These are phyloP conservation scores for Somion occarium DNA, from an alignment of 1,284 basidiomycete species.

Conservation along the genomic window DNA sequence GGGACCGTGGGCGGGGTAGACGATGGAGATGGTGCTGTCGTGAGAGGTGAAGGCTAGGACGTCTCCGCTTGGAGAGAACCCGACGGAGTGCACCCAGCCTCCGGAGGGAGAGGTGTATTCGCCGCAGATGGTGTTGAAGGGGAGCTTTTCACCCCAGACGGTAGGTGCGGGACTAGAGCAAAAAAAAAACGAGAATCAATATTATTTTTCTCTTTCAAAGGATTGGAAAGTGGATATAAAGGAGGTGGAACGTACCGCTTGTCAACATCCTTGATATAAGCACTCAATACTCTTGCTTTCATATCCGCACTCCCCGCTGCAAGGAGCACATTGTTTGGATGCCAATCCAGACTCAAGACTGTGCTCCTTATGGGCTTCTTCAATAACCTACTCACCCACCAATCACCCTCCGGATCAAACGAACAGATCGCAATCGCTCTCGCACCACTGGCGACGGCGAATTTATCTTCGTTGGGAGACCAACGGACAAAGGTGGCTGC, in stretches of 20 bases:
- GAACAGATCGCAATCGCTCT: slow-evolving; percentile 93
- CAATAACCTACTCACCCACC: slow-evolving; percentile 98
- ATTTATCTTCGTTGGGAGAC: slow-evolving; percentile 98
- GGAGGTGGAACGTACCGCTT: slow-evolving; percentile 54
- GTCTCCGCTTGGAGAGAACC: slow-evolving; percentile 94
- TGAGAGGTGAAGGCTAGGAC: slow-evolving; percentile 90
- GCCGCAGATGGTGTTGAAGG: slow-evolving; percentile 96
- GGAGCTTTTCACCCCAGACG: slow-evolving; percentile 96
- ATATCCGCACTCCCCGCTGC: slow-evolving; percentile 94
- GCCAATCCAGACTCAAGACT: slow-evolving; percentile 94
- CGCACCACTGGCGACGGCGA: slow-evolving; percentile 96
- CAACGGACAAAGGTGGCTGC: slow-evolving; percentile 95
- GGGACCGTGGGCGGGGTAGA: slow-evolving; percentile 73
- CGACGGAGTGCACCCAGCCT: slow-evolving; percentile 96
- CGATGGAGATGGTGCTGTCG: slow-evolving; percentile 86
- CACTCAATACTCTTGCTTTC: slow-evolving; percentile 97
- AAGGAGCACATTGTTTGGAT: slow-evolving; percentile 89
- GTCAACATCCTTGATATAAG: slow-evolving; percentile 94
- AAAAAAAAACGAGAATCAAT: not conserved
- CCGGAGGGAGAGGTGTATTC: slow-evolving; percentile 87
- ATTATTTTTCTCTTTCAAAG: not conserved
- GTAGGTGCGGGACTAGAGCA: slow-evolving; percentile 73
- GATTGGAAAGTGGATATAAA: not conserved
- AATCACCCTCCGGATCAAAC: slow-evolving; percentile 95
- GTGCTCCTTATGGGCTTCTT: slow-evolving; percentile 86